A percentile compares a stretch with the other conserved stretches of the same genome.
Conservation (phyloP, 306 rosid genomes). For the Aeschynomene evenia region DNA sequence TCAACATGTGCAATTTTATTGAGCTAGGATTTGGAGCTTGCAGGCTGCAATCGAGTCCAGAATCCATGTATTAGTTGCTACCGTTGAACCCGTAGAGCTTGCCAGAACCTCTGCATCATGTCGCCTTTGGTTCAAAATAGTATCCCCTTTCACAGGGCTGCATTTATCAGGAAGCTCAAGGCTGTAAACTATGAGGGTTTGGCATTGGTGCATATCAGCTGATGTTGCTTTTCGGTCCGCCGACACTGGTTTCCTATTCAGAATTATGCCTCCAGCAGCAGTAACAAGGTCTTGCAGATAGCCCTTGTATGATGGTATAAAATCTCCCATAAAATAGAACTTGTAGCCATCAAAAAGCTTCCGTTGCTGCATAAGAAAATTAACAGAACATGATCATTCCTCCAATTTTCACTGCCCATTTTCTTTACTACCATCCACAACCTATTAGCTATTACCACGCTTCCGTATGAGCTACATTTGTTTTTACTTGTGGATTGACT, state of each 20-base stretch:
- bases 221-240: slow-evolving; percentile 26
- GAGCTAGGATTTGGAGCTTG: slow-evolving; percentile 54
- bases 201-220: slow-evolving; percentile 35
- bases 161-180: slow-evolving; percentile 66
- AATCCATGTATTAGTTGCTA: slow-evolving; percentile 76
- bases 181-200: slow-evolving; percentile 65
- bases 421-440: background rate
- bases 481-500: too few species aligned
- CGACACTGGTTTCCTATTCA: slow-evolving; percentile 77
- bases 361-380: slow-evolving; percentile 64
- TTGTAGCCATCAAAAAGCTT: slow-evolving; percentile 69
- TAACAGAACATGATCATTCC: background rate
- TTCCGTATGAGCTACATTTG: background rate
- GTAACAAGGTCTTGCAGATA: slow-evolving; percentile 74
- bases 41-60: slow-evolving; percentile 88
- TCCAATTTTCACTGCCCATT: background rate
- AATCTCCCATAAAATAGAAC: slow-evolving; percentile 78
- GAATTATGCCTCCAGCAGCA: slow-evolving; percentile 87
- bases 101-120: slow-evolving; percentile 66
- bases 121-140: slow-evolving; percentile 40
- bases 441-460: background rate
- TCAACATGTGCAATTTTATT: slow-evolving; percentile 31
- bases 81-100: slow-evolving; percentile 59
- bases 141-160: slow-evolving; percentile 36
- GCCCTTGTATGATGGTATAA: slow-evolving; percentile 65